Evolutionary conservation across 1,284 basidiomycete genomes (phyloP), one percentile per base, ranked within the genome.

Genomic region (Spongispora temasekensis): DNA sequence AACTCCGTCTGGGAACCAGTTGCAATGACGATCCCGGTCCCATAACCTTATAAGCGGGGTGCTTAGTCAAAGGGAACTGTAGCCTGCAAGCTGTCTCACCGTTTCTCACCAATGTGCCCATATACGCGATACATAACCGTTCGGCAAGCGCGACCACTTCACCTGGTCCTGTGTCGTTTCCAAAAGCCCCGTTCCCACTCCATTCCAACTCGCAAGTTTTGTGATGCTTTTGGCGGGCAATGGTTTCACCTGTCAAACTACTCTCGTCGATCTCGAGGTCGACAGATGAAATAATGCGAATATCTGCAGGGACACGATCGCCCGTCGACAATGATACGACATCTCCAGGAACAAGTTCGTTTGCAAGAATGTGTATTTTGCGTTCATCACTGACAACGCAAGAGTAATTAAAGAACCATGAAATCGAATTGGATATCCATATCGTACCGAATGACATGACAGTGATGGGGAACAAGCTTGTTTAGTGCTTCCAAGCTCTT

Each of bases 391-490:
- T 91, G 40, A 42, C 21, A 27, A 44, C 13, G 15, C 9, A 15
- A 19, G n/a, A 8, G 28, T 60, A 10, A 62, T 6, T 25, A 54
- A 51, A 59, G 25, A 30, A 60, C 52, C 4, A 57, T 23, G 37
- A 15, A 15, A 5, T 32, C 23, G 55, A 37, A 30, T n/a, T n/a
- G n/a, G n/a, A n/a, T n/a, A n/a, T n/a, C n/a, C 61, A 64, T 13
- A 57, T 67, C 83, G 31, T 71, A 91, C 84, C 95, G 90, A 54
- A 94, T 81, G 58, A 98, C 86, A 72, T 97, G 93, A 72, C 94
- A 97, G 75, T 96, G 94, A 72, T 98, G 96, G 0, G 96, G 96
- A 13, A 97, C 95, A 42, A 97, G 90, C 76, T 97, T 97, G 79
- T 95, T 97, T 31, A 98, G 82, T 0, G 97, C 95, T 75, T 97